A percentile compares a stretch with the other conserved stretches of the same genome.
phyloP scores from a whole-genome alignment of 208 protist genomes.

The Trypanosoma caninum region DNA sequence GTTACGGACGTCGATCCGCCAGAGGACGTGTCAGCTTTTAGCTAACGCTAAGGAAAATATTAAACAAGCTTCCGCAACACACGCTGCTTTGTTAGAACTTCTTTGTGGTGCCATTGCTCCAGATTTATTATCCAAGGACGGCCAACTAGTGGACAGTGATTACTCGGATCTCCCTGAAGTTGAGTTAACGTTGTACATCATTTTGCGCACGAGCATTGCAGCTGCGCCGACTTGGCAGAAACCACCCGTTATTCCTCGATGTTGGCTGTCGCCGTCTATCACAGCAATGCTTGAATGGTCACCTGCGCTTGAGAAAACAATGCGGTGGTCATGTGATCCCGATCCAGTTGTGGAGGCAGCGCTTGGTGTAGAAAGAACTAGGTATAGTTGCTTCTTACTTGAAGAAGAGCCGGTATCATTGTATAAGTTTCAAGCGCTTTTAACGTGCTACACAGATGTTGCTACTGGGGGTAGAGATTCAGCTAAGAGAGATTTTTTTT shows the following conservation, averaged over 20 bases:
- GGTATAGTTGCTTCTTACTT: conserved; percentile 5
- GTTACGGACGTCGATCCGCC: conserved; percentile 3
- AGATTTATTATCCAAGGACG: not conserved
- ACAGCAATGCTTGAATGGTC: conserved; percentile 56
- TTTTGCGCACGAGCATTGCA: conserved; percentile 70
- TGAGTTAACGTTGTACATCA: conserved; percentile 72
- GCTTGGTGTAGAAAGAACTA: conserved; percentile 14
- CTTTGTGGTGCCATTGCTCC: conserved; percentile 17
- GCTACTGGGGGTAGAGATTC: not conserved
- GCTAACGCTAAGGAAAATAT: conserved; percentile 20
- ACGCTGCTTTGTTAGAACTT: conserved; percentile 37
- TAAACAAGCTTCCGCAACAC: conserved; percentile 9
- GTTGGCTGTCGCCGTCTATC: conserved; percentile 49
- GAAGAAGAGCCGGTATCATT: not conserved
- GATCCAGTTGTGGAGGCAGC: conserved; percentile 69
- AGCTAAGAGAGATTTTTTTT: not conserved
- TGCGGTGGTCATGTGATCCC: conserved; percentile 65
- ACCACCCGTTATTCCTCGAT: conserved; percentile 35
- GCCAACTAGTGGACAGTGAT: not conserved
- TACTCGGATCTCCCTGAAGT: conserved; percentile 25
- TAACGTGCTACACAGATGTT: not conserved
- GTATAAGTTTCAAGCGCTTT: not conserved
- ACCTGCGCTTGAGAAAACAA: conserved; percentile 25
- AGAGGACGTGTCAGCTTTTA: conserved; percentile 9
- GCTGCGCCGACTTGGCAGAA: conserved; percentile 27